A percentile compares a stretch with the other conserved stretches of the same genome.
Conservation (phyloP, 495 filamentous ascomycete genomes). For the Coniosporium apollinis region DNA sequence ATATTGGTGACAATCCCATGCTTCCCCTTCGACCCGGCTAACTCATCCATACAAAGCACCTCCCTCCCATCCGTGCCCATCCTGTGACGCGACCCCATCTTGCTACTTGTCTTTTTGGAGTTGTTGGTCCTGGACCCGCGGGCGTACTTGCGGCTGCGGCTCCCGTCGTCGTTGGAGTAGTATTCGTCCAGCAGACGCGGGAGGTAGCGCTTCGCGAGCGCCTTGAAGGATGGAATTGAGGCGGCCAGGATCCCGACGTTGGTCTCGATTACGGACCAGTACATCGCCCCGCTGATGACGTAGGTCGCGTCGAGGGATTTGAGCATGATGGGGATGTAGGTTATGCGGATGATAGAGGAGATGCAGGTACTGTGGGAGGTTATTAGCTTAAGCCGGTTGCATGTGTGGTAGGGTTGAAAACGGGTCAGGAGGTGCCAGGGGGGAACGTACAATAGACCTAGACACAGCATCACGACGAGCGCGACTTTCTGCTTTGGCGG, state of each 20-base stretch:
- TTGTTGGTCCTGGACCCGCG: no score
- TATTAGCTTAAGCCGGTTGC: no score
- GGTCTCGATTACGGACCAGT: not conserved
- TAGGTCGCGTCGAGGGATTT: not conserved
- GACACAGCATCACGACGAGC: not conserved
- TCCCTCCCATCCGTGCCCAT: no score
- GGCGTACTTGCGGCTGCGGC: no score
- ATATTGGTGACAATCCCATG: no score
- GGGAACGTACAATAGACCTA: not conserved
- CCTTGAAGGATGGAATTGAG: conserved; percentile 1
- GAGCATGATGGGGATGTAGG: not conserved
- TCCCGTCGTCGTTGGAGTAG: no score
- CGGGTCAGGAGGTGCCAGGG: no score
- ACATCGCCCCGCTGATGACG: not conserved
- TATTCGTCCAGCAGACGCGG: not conserved
- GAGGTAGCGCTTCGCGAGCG: conserved; percentile 2
- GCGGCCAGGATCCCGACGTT: not conserved
- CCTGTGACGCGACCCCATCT: no score
- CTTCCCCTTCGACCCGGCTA: no score
- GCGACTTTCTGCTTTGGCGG: not conserved
- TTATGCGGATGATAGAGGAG: not conserved
- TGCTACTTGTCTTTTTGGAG: no score
- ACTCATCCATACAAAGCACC: no score
- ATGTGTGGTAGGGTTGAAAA: no score
- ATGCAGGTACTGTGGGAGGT: conserved; percentile 1